These are phyloP conservation scores for Backusella parvicylindrica DNA, from an alignment of 192 early-diverging fungal genomes.

Conservation along the genomic window DNA sequence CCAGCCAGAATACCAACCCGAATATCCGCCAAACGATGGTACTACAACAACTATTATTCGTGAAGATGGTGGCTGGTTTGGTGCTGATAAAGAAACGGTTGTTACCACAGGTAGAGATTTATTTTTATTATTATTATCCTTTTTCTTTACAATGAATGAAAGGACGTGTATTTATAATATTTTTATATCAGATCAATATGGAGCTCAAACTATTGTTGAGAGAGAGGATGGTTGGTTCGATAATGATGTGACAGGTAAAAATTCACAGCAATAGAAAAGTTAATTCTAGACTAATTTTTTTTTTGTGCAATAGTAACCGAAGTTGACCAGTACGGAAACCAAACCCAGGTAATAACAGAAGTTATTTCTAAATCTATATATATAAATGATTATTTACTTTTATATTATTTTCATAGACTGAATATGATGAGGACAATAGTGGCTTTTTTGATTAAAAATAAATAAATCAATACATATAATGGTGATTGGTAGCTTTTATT, in stretches of 20 bases:
- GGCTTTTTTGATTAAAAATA: slow-evolving; percentile 10
- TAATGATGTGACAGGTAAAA: slow-evolving; percentile 22
- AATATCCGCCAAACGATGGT: slow-evolving; percentile 4
- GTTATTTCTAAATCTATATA: neutral
- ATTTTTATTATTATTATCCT: neutral
- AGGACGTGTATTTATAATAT: neutral
- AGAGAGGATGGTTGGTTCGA: slow-evolving; percentile 33
- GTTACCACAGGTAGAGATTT: slow-evolving; percentile 19
- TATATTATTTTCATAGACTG: neutral
- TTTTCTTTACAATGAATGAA: neutral
- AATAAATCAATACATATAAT: neutral
- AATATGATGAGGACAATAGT: slow-evolving; percentile 2
- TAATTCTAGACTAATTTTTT: neutral
- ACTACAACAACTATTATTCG: slow-evolving; percentile 26
- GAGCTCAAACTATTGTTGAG: slow-evolving; percentile 18
- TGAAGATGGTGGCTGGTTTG: slow-evolving; percentile 30
- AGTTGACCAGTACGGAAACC: slow-evolving; percentile 26
- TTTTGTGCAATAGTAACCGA: slow-evolving; percentile 18
- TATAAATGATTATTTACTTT: neutral
- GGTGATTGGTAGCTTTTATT: neutral
- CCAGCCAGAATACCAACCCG: neutral
- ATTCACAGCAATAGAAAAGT: neutral
- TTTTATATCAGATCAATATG: slow-evolving; percentile 27
- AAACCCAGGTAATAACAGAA: slow-evolving; percentile 9
- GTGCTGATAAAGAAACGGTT: slow-evolving; percentile 21